Evolutionary conservation across 192 early-diverging fungal genomes (phyloP), one percentile per base, ranked within the genome.

Genomic region (Dispira parvispora): DNA sequence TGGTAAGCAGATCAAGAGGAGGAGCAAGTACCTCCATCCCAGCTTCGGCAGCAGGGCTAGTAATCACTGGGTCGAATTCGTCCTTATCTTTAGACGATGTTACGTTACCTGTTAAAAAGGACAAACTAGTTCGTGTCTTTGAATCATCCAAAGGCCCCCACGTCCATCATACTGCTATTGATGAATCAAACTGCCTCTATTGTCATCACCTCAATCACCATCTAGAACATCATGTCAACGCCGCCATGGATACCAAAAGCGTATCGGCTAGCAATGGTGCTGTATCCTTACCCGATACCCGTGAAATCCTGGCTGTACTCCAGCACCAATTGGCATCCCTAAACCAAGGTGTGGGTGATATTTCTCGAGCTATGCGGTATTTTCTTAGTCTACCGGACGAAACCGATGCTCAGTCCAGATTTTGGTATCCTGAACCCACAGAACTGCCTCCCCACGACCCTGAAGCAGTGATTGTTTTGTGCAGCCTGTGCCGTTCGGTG

Each of bases 391-490:
- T 16, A 3, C 58, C 43, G 1, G 28, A 42, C 12, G 58, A 61
- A 16, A 20, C 42, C 13, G 58, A 61, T 12, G 4, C 32, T 8
- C 32, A 25, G 58, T 43, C 58, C 13, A 14, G 45, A 0, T 61
- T 61, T 21, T 61, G 58, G 58, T 43, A 61, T 44, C 42, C 28
- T 11, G 58, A 61, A 21, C 58, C 58, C 42, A 61, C 28, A 5
- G 43, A 20, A 5, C 58, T 9, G 6, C 58, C 58, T 20, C 3
- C 32, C 5, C n/a, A 44, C n/a, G 58, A 61, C 58, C 58, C 58
- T 1, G 58, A 61, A 8, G 23, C 58, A 14, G 20, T 11, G 14
- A 45, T 61, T 11, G 58, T 61, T 6, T 38, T 43, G n/a, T 61
- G 58, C 43, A 14, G 26, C n/a, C 16, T 45, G 13, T 61, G 58